These are phyloP conservation scores for Globisporangium acanthophoron DNA, from an alignment of 352 stramenopile genomes.

Conservation along the genomic window DNA sequence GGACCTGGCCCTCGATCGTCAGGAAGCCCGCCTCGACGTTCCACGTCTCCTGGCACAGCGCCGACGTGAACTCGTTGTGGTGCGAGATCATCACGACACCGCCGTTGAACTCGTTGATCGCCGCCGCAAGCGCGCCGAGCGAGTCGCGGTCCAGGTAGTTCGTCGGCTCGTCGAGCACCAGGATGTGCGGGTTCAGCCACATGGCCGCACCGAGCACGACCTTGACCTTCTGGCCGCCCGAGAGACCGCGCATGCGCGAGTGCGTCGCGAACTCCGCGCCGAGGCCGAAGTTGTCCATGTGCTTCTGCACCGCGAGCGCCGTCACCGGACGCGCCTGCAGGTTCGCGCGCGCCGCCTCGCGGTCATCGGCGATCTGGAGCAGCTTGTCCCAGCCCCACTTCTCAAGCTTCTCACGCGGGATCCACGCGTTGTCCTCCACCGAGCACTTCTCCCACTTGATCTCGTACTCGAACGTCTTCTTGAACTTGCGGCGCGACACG, in stretches of 20 bases:
- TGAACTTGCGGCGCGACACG: constrained; percentile 91
- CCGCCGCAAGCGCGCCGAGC: constrained; percentile 93
- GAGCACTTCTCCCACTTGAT: constrained; percentile 94
- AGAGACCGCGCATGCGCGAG: constrained; percentile 97
- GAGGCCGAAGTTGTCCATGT: constrained; percentile 96
- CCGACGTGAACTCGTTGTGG: constrained; percentile 96
- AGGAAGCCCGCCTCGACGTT: constrained; percentile 88
- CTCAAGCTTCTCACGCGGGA: constrained; percentile 91
- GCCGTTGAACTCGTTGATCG: constrained; percentile 96
- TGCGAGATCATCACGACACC: constrained; percentile 98
- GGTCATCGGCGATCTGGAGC: constrained; percentile 94
- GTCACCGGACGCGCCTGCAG: constrained; percentile 93
- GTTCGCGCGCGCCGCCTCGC: constrained; percentile 91
- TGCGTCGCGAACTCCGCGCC: constrained; percentile 96
- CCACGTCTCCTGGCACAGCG: constrained; percentile 94
- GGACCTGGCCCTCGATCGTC: constrained; percentile 75
- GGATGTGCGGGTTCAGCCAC: constrained; percentile 95
- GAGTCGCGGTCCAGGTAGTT: constrained; percentile 97
- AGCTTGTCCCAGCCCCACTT: constrained; percentile 97
- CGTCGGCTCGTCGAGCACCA: constrained; percentile 94
- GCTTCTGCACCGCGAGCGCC: constrained; percentile 94
- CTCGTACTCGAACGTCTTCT: constrained; percentile 96
- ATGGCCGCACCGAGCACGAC: constrained; percentile 96
- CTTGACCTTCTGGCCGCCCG: constrained; percentile 98
- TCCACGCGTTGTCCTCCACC: constrained; percentile 95